A percentile compares a stretch with the other conserved stretches of the same genome.
Conservation (phyloP, 2,329 filamentous ascomycete species). For the Ceratocystis ficicola region DNA sequence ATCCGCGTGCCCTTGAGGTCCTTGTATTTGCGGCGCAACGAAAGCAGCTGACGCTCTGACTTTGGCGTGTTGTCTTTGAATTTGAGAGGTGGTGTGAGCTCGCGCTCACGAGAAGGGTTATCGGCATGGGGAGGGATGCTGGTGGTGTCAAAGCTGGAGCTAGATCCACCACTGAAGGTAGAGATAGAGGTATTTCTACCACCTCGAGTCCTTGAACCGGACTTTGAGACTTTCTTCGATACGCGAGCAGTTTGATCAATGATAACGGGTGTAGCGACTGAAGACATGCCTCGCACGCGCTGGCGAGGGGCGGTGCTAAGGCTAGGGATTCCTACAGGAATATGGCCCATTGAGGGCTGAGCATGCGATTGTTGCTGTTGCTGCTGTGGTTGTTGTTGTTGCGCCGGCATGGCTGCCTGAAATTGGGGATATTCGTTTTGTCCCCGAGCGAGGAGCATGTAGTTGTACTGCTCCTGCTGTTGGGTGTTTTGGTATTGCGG, state of each 20-base stretch:
- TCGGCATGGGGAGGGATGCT: conserved; percentile 39
- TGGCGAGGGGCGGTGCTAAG: background rate
- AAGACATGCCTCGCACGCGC: background rate
- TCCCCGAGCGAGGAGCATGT: background rate
- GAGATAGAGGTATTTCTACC: background rate
- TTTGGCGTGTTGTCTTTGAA: conserved; percentile 37
- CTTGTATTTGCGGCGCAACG: conserved; percentile 36
- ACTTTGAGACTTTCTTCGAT: background rate
- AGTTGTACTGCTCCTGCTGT: conserved; percentile 7
- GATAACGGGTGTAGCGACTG: background rate
- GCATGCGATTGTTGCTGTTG: conserved; percentile 28
- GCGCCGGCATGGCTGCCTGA: background rate
- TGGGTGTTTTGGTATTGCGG: conserved; percentile 29
- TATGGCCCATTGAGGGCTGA: background rate
- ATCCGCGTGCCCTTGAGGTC: conserved; percentile 44
- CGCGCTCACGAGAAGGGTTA: conserved; percentile 28
- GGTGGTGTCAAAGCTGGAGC: conserved; percentile 36
- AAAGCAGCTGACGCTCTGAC: conserved; percentile 39
- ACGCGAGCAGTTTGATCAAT: background rate
- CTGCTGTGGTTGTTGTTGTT: background rate
- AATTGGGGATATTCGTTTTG: conserved; percentile 4
- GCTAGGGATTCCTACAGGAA: background rate
- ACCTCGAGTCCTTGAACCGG: background rate
- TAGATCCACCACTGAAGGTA: conserved; percentile 29
- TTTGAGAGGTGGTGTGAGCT: conserved; percentile 26